Evolutionary conservation across 75 land plant species (phyloP), one percentile per base, ranked within the genome.

Genomic region (Cupressus sempervirens): DNA sequence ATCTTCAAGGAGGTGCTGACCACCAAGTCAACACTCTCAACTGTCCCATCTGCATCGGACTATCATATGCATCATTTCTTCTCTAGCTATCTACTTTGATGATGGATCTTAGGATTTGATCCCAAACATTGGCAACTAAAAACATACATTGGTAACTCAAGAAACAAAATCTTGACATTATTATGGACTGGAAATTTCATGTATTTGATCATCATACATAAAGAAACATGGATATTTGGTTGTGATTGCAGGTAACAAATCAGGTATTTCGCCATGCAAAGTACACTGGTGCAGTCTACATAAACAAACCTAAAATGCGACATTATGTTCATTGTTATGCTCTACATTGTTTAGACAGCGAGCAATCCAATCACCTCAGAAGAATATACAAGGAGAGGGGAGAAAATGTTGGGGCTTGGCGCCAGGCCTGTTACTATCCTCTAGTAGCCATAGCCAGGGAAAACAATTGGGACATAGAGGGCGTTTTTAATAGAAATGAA

Each of bases 241-340:
- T 26, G 9, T 79, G 32, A 36, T 50, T 87, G 70, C 88, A 97
- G 99, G 99, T 97, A 83, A 97, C 99, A 40, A 97, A 97, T 87
- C 96, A 97, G 83, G 99, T 97, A 56, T 97, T 97, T 81, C 90
- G 99, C 80, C 95, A 92, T 83, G 99, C 99, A 16, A 96, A 96
- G 93, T 93, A 88, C 85, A 91, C 89, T 18, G 99, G 99, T 20
- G 99, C 98, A 46, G 93, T 93, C 88, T 94, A 97, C 92, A 97
- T 97, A 23, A 97, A 97, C 96, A 97, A 97, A 93, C 99, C 99
- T 30, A 97, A 97, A 88, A 97, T 97, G 99, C 76, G 99, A 48
- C 98, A 97, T 83, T 97, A 97, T 85, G 98, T 97, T 43, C 99
- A 96, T 87, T 97, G 99, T 92, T 97, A 97, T 77, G 99, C 99